Conservation (phyloP, 1,139 yeast species). For the Nematodospora anomalae region DNA sequence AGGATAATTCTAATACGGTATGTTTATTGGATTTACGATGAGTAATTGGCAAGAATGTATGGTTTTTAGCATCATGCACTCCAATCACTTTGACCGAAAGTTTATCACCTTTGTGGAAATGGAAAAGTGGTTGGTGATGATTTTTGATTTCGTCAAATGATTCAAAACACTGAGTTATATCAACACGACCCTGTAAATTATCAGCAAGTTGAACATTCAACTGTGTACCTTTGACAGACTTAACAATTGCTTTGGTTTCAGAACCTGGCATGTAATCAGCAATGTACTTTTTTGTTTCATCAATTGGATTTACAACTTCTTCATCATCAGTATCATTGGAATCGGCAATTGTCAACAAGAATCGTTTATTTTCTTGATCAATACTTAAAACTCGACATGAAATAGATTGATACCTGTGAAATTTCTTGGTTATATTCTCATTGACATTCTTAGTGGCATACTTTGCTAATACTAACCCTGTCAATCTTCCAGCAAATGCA, state of each 20-base stretch:
- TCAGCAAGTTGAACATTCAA: slow-evolving; percentile 77
- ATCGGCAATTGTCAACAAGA: slow-evolving; percentile 58
- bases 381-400: slow-evolving; percentile 61
- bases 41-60: slow-evolving; percentile 67
- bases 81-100: slow-evolving; percentile 74
- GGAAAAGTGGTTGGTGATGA: slow-evolving; percentile 53
- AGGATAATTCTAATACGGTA: slow-evolving; percentile 65
- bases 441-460: slow-evolving; percentile 60
- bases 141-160: slow-evolving; percentile 56
- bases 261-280: slow-evolving; percentile 62
- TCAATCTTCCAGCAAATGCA: slow-evolving; percentile 74
- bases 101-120: slow-evolving; percentile 58
- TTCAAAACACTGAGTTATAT: slow-evolving; percentile 69
- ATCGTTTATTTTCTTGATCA: slow-evolving; percentile 69
- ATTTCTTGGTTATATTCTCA: slow-evolving; percentile 57
- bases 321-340: slow-evolving; percentile 26
- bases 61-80: slow-evolving; percentile 70
- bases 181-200: slow-evolving; percentile 78
- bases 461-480: slow-evolving; percentile 81
- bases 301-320: slow-evolving; percentile 57
- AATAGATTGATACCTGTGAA: slow-evolving; percentile 66
- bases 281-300: slow-evolving; percentile 44
- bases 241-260: slow-evolving; percentile 59
- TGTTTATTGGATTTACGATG: slow-evolving; percentile 56
- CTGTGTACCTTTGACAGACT: slow-evolving; percentile 70